Evolutionary conservation across 495 filamentous ascomycete genomes (phyloP).

Genomic region (Neurospora pannonica): DNA sequence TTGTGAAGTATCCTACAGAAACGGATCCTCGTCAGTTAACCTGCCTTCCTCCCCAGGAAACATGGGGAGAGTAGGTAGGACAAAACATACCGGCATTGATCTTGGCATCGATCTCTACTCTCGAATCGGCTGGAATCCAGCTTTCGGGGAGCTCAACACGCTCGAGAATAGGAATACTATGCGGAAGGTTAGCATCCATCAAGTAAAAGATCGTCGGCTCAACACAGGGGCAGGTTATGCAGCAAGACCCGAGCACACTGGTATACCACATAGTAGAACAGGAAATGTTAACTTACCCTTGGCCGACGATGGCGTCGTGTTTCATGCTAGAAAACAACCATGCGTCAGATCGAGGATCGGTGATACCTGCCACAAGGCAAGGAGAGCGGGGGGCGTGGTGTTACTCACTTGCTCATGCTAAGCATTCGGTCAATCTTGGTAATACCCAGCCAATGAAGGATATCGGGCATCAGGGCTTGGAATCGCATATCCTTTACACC

Average conservation of each 20-base stretch:
- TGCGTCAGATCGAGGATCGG: slow-evolving; percentile 3
- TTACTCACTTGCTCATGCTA: slow-evolving; percentile 86
- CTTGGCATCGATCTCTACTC: slow-evolving; percentile 98
- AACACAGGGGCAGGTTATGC: slow-evolving; percentile 4
- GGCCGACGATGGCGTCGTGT: slow-evolving; percentile 92
- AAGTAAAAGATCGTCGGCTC: not conserved
- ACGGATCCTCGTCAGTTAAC: slow-evolving; percentile 7
- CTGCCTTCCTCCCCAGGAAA: not conserved
- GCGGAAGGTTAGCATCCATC: slow-evolving; percentile 12
- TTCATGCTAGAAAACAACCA: slow-evolving; percentile 63
- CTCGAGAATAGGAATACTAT: slow-evolving; percentile 79
- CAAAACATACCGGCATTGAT: slow-evolving; percentile 81
- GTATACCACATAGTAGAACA: not conserved
- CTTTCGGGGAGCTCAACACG: slow-evolving; percentile 89
- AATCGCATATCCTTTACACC: slow-evolving; percentile 98
- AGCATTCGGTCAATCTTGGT: slow-evolving; percentile 98
- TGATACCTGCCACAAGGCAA: not conserved
- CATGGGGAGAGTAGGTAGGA: not conserved
- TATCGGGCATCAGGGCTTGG: slow-evolving; percentile 98
- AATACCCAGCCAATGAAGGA: slow-evolving; percentile 96
- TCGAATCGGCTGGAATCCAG: slow-evolving; percentile 88
- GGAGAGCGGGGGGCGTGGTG: not conserved
- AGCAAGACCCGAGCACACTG: not conserved
- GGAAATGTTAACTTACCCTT: slow-evolving; percentile 48
- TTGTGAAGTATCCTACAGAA: slow-evolving; percentile 62